These are phyloP conservation scores for Silene uniflora DNA, from an alignment of 148 eudicot species.

Conservation along the genomic window DNA sequence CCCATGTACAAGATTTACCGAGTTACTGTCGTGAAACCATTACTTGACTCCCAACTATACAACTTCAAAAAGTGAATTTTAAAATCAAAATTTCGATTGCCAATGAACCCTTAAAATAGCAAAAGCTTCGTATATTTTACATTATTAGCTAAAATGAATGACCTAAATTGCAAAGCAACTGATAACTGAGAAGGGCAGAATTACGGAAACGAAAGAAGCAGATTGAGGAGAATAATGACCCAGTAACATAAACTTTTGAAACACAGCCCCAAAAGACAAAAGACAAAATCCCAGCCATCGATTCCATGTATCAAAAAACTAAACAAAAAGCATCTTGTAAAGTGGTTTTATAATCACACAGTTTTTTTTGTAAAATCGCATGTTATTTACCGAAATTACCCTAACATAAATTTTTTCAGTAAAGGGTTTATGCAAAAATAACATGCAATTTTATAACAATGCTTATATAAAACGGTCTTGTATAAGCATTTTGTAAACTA, in stretches of 20 bases:
- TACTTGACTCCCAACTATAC: background rate
- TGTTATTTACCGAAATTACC: background rate
- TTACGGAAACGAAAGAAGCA: background rate
- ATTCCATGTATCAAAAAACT: background rate
- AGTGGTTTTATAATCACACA: too few relatives aligned
- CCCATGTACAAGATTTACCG: too few relatives aligned
- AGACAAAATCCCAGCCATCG: background rate
- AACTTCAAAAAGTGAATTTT: background rate
- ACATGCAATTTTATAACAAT: background rate
- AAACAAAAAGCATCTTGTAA: background rate
- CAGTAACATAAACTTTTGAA: background rate
- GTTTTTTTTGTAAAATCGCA: background rate
- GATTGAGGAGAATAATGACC: background rate
- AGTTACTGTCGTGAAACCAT: too few relatives aligned
- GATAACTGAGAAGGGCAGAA: background rate
- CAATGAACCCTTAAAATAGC: background rate
- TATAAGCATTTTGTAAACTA: background rate
- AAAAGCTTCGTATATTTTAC: background rate
- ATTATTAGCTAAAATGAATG: background rate
- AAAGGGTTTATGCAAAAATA: background rate
- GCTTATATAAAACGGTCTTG: background rate
- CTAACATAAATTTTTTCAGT: too few relatives aligned
- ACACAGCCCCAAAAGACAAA: too few relatives aligned
- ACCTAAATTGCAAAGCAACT: background rate
- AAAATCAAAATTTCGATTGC: too few relatives aligned